Base-by-base conservation (phyloP, 1,284 basidiomycete genomes). In the Lignosus rhinocerotis region DNA sequence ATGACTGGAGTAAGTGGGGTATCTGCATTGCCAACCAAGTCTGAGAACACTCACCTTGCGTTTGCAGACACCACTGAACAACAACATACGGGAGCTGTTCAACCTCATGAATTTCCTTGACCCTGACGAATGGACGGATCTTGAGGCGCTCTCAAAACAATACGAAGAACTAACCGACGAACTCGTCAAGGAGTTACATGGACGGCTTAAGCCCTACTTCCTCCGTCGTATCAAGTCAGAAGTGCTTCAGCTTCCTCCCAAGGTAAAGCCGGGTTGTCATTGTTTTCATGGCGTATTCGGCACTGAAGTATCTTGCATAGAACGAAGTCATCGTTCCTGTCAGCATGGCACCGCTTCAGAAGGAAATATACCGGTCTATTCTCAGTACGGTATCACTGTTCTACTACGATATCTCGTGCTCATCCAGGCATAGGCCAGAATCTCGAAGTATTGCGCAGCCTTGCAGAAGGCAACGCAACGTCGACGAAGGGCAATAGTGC, bases 101-200 rank as follows among this genome's bases (percentile, higher is more conserved):
- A 97, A 95, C 72, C 80, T 98, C 43, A 93, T 98, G 85, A 93
- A 94, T 72, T 97, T 96, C 76, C 82, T 97, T 14, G 93, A 96
- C 71, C 85, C 87, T 0, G 69, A 77, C 1, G 78, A 87, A 55
- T 96, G 92, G 91, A 75, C 76, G 12, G 83, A 96, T 69, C 75
- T 96, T 17, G 83, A 87, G 62, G 79, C 73, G 4, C 78, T 96
- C 5, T 87, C 89, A 64, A 83, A 80, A 67, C 85, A 87, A 71
- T 87, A 90, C 59, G 86, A 87, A 63, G 85, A 86, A 16, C 80
- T 97, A 5, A 88, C 83, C 14, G 91, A 94, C 69, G 87, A 90
- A 3, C 80, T 89, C 19, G 79, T 96, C 42, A 87, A 87, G 59
- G 83, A 92, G 57, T 77, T 98, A 30, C 94, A 97, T 68, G 78